Conservation (phyloP, 164 flowering plant species). For the Amborella trichopoda region DNA sequence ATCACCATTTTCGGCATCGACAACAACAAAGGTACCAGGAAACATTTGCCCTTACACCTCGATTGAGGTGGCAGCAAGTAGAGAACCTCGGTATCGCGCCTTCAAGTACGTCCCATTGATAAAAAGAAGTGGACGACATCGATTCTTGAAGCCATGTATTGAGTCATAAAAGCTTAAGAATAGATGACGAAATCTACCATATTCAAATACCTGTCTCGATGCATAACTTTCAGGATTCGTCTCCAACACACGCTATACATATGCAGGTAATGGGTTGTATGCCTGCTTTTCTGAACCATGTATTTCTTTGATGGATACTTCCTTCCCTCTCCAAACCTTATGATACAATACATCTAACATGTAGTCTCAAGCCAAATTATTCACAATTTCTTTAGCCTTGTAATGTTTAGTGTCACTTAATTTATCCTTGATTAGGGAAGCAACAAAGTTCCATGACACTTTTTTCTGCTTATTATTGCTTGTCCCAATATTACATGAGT, state of each 20-base stretch:
- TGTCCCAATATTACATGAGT: too few relatives aligned
- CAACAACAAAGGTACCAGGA: constrained; percentile 78
- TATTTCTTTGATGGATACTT: constrained; percentile 62
- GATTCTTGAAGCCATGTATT: constrained; percentile 55
- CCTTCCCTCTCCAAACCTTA: constrained; percentile 94
- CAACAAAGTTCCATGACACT: too few relatives aligned
- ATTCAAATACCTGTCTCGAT: constrained; percentile 42
- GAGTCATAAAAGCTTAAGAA: constrained; percentile 60
- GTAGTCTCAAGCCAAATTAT: constrained; percentile 54
- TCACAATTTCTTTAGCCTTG: constrained; percentile 82
- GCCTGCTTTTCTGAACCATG: constrained; percentile 82
- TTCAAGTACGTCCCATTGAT: constrained; percentile 54
- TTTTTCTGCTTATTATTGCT: too few relatives aligned
- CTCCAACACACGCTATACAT: constrained; percentile 51
- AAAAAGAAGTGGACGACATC: constrained; percentile 57
- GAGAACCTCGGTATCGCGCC: constrained; percentile 69
- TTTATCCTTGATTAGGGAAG: constrained; percentile 51
- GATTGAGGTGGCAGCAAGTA: constrained; percentile 63
- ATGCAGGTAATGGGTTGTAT: constrained; percentile 60
- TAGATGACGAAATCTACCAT: constrained; percentile 60
- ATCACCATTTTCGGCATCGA: constrained; percentile 68
- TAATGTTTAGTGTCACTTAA: constrained; percentile 57
- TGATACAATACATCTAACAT: constrained; percentile 78
- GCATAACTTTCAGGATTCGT: constrained; percentile 70
- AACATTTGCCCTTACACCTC: constrained; percentile 71